phyloP scores from a whole-genome alignment of 2,329 filamentous ascomycete species.

The Helminthosporium solani region DNA sequence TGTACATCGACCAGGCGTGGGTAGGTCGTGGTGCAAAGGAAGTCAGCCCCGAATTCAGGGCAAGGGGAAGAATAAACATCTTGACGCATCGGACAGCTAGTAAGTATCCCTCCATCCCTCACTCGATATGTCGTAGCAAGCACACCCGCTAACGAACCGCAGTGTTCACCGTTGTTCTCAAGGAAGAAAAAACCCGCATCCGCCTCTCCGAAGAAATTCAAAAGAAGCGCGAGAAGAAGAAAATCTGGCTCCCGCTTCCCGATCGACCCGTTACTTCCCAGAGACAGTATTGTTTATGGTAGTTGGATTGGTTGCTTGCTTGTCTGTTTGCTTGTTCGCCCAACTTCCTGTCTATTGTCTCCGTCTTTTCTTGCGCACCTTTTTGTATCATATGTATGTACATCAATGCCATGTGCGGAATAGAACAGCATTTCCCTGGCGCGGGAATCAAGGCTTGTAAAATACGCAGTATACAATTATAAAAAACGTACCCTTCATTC shows the following conservation, averaged over 20 bases:
- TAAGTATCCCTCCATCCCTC: constrained; percentile 49
- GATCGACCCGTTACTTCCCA: constrained; percentile 82
- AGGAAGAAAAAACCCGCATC: constrained; percentile 89
- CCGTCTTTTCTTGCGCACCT: no score
- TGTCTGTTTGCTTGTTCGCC: no score
- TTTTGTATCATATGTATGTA: constrained; percentile 10
- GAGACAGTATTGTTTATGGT: constrained; percentile 92
- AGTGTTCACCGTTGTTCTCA: constrained; percentile 79
- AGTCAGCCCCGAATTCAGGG: constrained; percentile 67
- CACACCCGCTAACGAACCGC: not conserved
- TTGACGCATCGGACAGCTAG: constrained; percentile 73
- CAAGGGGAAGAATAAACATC: constrained; percentile 68
- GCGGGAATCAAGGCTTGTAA: no score
- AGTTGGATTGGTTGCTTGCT: no score
- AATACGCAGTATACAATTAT: no score
- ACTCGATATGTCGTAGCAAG: not conserved
- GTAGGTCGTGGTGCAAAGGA: constrained; percentile 66
- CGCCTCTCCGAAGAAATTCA: constrained; percentile 76
- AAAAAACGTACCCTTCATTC: no score
- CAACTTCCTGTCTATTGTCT: no score
- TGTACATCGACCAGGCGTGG: constrained; percentile 94
- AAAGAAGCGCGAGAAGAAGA: constrained; percentile 70
- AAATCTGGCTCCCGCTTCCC: constrained; percentile 84
- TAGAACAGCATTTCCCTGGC: not conserved
- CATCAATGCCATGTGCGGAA: not conserved